phyloP scores from a whole-genome alignment of 768 basidiomycete species.

The Hortiboletus campestris region DNA sequence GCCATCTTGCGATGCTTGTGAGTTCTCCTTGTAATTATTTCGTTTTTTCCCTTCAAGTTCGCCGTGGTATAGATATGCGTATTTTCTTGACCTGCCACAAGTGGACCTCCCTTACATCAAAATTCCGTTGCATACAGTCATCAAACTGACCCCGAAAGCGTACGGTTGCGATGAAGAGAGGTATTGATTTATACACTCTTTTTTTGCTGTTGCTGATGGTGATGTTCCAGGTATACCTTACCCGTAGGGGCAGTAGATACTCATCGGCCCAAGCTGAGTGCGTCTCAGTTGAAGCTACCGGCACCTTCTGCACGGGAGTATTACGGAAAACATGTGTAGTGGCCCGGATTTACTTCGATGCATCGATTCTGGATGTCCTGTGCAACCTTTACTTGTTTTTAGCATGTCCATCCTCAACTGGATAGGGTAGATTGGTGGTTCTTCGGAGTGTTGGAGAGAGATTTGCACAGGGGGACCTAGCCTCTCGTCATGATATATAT shows the following conservation, averaged over 20 bases:
- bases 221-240: slow-evolving; percentile 63
- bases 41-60: neutral
- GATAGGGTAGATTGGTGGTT: neutral
- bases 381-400: neutral
- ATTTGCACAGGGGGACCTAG: too few species aligned
- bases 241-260: slow-evolving; percentile 95
- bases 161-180: slow-evolving; percentile 99
- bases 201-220: neutral
- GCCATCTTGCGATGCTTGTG: slow-evolving; percentile 79
- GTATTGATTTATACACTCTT: slow-evolving; percentile 35
- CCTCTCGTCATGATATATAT: neutral
- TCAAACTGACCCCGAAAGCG: slow-evolving; percentile 96
- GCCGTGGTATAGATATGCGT: slow-evolving; percentile 71
- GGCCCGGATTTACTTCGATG: neutral
- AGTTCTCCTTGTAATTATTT: slow-evolving; percentile 22
- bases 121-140: slow-evolving; percentile 94
- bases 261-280: slow-evolving; percentile 61
- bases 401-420: neutral
- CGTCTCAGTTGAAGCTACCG: slow-evolving; percentile 20
- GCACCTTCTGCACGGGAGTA: slow-evolving; percentile 36
- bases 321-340: slow-evolving; percentile 26
- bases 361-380: neutral
- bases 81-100: slow-evolving; percentile 91
- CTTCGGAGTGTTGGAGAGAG: neutral
- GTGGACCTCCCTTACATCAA: slow-evolving; percentile 97